These are phyloP conservation scores for Neofusicoccum sp. DNA, from an alignment of 2,329 filamentous ascomycete genomes.

Conservation along the genomic window DNA sequence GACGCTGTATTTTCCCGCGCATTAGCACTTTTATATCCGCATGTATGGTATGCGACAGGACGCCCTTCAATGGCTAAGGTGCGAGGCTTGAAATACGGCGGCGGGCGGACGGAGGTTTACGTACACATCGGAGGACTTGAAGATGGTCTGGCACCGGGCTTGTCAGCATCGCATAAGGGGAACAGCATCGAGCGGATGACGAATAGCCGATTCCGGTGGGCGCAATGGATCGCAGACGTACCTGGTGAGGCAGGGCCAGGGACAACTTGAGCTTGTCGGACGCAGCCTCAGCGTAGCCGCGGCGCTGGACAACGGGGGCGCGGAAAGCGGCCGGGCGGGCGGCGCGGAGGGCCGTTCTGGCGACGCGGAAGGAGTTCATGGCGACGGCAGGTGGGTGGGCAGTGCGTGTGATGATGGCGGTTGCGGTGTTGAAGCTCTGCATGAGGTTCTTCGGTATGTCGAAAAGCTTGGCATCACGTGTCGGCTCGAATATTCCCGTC, in stretches of 20 bases:
- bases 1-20: constrained; percentile 59
- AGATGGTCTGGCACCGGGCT: constrained; percentile 59
- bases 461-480: constrained; percentile 23
- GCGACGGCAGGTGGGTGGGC: constrained; percentile 28
- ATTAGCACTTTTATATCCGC: constrained; percentile 33
- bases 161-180: not conserved
- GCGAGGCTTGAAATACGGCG: constrained; percentile 22
- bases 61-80: not conserved
- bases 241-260: constrained; percentile 96
- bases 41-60: constrained; percentile 13
- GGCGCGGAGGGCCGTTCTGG: constrained; percentile 84
- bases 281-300: constrained; percentile 74
- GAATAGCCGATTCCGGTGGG: not conserved
- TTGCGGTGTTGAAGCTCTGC: constrained; percentile 9
- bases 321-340: constrained; percentile 72
- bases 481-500: not conserved
- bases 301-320: constrained; percentile 71
- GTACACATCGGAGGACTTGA: constrained; percentile 72
- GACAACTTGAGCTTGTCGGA: constrained; percentile 85
- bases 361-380: constrained; percentile 95
- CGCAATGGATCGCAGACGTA: constrained; percentile 54
- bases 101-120: constrained; percentile 43
- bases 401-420: constrained; percentile 18
- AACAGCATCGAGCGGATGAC: not conserved
- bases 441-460: constrained; percentile 19